Percentiles rank a stretch among this genome's conserved stretches.
These are phyloP conservation scores for Madurella mycetomatis DNA, from an alignment of 2,329 filamentous ascomycete genomes.

Conservation along the genomic window DNA sequence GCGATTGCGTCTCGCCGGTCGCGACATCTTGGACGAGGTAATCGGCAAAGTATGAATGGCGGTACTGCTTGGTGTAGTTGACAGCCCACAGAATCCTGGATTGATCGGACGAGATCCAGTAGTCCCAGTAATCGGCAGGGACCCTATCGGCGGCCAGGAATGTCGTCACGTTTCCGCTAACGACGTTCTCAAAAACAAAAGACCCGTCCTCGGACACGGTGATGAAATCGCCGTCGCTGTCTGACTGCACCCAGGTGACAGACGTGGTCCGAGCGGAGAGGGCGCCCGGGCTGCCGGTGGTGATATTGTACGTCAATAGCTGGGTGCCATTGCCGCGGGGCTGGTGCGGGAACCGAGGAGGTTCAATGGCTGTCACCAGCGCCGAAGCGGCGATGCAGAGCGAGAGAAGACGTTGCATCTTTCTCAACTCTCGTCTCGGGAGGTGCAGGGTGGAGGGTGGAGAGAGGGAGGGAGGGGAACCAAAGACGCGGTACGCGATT, in stretches of 20 bases:
- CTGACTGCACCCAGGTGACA: slow-evolving; percentile 55
- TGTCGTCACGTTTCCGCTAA: slow-evolving; percentile 50
- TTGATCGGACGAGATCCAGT: slow-evolving; percentile 58
- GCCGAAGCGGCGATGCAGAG: slow-evolving; percentile 15
- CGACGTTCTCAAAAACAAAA: slow-evolving; percentile 58
- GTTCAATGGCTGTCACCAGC: slow-evolving; percentile 39
- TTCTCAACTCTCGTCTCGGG: slow-evolving; percentile 5
- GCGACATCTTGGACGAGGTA: slow-evolving; percentile 61
- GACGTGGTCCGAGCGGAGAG: slow-evolving; percentile 45
- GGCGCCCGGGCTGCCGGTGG: slow-evolving; percentile 33
- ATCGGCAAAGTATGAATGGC: slow-evolving; percentile 63
- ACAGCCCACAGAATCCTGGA: slow-evolving; percentile 57
- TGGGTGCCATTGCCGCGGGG: slow-evolving; percentile 53
- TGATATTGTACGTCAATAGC: slow-evolving; percentile 58
- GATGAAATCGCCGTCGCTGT: slow-evolving; percentile 59
- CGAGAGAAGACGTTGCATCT: slow-evolving; percentile 17
- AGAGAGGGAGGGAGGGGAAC: background rate
- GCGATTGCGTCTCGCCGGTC: slow-evolving; percentile 49
- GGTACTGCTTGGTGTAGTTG: slow-evolving; percentile 65
- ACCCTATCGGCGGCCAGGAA: slow-evolving; percentile 57
- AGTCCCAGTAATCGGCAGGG: slow-evolving; percentile 51
- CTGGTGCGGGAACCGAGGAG: slow-evolving; percentile 49
- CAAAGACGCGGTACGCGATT: background rate
- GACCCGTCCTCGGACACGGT: slow-evolving; percentile 46
- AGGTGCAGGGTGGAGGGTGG: background rate